Base-by-base conservation (phyloP, 768 basidiomycete species). In the Gloeopeniophorella convolvens region DNA sequence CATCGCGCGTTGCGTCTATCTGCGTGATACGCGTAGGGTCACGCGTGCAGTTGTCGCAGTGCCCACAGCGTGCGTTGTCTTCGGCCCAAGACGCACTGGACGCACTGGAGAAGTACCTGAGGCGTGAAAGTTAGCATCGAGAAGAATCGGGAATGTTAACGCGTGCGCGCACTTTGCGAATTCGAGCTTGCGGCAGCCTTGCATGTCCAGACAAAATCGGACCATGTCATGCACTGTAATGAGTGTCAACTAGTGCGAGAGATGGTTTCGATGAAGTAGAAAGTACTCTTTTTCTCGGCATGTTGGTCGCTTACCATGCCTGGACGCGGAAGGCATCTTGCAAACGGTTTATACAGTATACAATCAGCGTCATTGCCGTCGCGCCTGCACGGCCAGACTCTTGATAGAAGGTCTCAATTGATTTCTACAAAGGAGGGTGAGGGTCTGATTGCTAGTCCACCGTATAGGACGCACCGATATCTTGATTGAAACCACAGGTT, bases 321-420 rank as follows among this genome's bases (percentile, higher is more conserved):
- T 33, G 76, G 73, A 90, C 66, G 5, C 80, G 73, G 3, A 72
- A 71, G 4, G 76, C 81, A 64, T 93, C 90, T 54, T 87, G 84
- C 0, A 84, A 78, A 6, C 88, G 80, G 65, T 87, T n/a, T 91
- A 65, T 82, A 96, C n/a, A 96, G 67, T 1, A 96, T 67, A 61
- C 95, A 97, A 59, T 95, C 88, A 0, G 88, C 78, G 50, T 88
- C 83, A 48, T 78, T 73, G 8, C 94, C 93, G 60, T 97, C 94
- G 40, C 95, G 77, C 95, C 95, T 2, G 94, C 95, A 45, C 95
- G 82, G 2, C 95, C 95, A 4, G 89, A 88, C 63, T 98, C 94
- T 69, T 97, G 94, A 64, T 96, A 95, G 64, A 82, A 93, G 0
- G 89, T 86, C 57, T 95, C 93, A 27, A 95, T 64, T 1, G 87